phyloP scores from a whole-genome alignment of 805 yeast genomes.

The Saturnispora diversa region DNA sequence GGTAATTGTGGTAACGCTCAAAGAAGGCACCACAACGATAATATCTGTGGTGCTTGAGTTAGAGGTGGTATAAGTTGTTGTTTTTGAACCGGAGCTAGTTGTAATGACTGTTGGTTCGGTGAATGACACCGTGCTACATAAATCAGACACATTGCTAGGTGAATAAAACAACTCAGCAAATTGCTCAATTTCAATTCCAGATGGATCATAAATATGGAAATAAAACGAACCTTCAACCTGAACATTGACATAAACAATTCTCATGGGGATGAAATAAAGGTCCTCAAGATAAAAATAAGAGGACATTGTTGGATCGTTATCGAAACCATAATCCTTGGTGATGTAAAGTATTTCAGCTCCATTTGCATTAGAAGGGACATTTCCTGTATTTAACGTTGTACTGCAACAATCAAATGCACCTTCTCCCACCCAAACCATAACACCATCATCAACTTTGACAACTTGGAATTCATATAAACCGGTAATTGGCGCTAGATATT shows the following conservation, averaged over 20 bases:
- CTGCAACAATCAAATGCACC: constrained; percentile 31
- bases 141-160: no score
- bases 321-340: constrained; percentile 5
- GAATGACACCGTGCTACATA: no score
- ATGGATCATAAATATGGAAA: constrained; percentile 14
- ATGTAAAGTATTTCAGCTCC: constrained; percentile 10
- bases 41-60: not conserved
- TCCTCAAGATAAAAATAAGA: constrained; percentile 12
- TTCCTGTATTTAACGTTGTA: constrained; percentile 11
- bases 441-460: constrained; percentile 26
- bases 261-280: constrained; percentile 17
- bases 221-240: constrained; percentile 9
- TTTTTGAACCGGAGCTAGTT: not conserved
- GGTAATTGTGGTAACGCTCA: no score
- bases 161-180: no score
- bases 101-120: not conserved
- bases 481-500: constrained; percentile 24
- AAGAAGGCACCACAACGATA: no score
- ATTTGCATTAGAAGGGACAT: no score
- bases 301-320: not conserved
- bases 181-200: constrained; percentile 6
- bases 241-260: constrained; percentile 16
- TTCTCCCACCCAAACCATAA: constrained; percentile 28
- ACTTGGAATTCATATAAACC: constrained; percentile 26
- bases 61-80: not conserved